Conservation (phyloP, 345 rosid genomes). For the Pugionium dolabratum region DNA sequence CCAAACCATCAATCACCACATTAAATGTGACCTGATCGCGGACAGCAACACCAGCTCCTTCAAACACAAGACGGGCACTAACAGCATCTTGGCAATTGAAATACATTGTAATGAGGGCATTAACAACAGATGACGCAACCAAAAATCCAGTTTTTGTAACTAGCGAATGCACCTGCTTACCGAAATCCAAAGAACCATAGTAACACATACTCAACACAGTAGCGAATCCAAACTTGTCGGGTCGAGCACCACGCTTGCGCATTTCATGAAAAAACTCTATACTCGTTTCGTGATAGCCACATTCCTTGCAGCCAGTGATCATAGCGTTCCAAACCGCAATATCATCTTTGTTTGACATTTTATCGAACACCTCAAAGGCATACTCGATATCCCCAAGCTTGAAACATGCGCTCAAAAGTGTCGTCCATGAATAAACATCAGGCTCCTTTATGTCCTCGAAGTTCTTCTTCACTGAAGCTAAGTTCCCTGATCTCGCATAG, state of each 20-base stretch:
- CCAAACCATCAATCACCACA: constrained; percentile 71
- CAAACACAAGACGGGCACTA: constrained; percentile 51
- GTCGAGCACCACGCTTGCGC: constrained; percentile 54
- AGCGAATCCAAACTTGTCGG: constrained; percentile 67
- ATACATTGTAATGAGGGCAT: constrained; percentile 70
- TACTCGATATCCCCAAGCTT: constrained; percentile 52
- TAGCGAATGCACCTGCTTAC: constrained; percentile 65
- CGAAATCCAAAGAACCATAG: constrained; percentile 45
- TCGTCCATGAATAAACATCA: constrained; percentile 72
- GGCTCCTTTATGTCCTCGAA: constrained; percentile 59
- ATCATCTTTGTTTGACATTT: constrained; percentile 51
- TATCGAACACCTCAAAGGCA: constrained; percentile 60
- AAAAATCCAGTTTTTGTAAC: constrained; percentile 58
- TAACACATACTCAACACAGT: constrained; percentile 64
- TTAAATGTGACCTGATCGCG: constrained; percentile 63
- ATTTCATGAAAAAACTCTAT: constrained; percentile 57
- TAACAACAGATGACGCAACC: constrained; percentile 51
- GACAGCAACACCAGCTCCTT: constrained; percentile 46
- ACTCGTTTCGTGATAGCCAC: constrained; percentile 48
- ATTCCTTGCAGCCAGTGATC: constrained; percentile 69
- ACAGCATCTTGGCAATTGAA: constrained; percentile 45
- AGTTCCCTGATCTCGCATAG: constrained; percentile 47
- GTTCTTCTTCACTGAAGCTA: constrained; percentile 44
- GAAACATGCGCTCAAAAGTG: constrained; percentile 49
- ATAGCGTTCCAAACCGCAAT: constrained; percentile 69